Conservation (phyloP, 345 rosid genomes). For the Stellera chamaejasme region DNA sequence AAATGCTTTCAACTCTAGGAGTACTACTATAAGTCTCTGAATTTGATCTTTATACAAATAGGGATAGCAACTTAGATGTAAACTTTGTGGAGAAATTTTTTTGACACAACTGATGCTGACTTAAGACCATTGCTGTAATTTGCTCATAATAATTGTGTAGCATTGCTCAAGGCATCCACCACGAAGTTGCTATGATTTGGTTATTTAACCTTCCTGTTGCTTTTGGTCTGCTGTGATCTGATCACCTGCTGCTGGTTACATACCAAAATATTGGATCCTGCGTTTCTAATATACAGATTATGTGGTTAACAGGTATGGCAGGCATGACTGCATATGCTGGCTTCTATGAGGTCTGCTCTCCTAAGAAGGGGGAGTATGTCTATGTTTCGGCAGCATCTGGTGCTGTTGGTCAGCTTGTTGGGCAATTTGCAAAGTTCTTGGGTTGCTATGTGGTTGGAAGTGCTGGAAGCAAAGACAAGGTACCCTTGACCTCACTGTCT, state of each 20-base stretch:
- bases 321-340: constrained; percentile 59
- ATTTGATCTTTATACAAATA: no score
- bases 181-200: no score
- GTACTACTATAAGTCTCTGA: no score
- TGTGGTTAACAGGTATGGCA: constrained; percentile 33
- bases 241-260: not conserved
- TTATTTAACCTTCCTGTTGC: not conserved
- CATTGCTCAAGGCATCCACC: not conserved
- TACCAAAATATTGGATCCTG: no score
- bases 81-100: no score
- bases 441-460: constrained; percentile 47
- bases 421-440: constrained; percentile 32
- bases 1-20: not conserved
- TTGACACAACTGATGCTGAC: no score
- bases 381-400: constrained; percentile 51
- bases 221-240: not conserved
- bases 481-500: not conserved
- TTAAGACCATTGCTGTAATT: no score
- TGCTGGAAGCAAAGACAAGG: constrained; percentile 36
- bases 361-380: constrained; percentile 51
- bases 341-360: constrained; percentile 39
- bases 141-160: no score
- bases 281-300: not conserved
- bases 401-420: constrained; percentile 36
- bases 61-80: no score